A percentile compares a stretch with the other conserved stretches of the same genome.
These are phyloP conservation scores for Canavalia ensiformis DNA, from an alignment of 306 rosid genomes.

Conservation along the genomic window DNA sequence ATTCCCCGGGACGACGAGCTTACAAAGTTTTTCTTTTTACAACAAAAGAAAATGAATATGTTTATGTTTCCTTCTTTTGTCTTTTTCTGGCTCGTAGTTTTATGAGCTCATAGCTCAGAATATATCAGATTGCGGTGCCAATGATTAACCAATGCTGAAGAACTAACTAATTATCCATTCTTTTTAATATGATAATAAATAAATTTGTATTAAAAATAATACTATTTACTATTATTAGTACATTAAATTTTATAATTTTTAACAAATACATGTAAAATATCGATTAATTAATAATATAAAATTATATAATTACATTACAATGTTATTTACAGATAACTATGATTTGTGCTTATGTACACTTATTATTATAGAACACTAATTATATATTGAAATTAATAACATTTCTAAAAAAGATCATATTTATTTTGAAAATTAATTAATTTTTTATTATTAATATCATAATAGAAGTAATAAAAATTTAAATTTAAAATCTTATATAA, in stretches of 20 bases:
- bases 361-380: background rate
- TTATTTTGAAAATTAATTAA: background rate
- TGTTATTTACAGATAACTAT: background rate
- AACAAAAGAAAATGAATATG: background rate
- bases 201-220: no score
- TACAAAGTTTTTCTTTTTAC: conserved; percentile 16
- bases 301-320: background rate
- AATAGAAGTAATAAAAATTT: no score
- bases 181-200: no score
- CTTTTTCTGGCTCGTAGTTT: background rate
- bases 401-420: background rate
- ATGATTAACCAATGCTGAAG: conserved; percentile 22
- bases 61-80: conserved; percentile 22
- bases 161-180: background rate
- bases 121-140: conserved; percentile 1
- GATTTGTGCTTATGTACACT: background rate
- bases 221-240: no score
- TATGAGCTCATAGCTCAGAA: conserved; percentile 13
- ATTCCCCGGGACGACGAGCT: conserved; percentile 50
- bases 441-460: background rate
- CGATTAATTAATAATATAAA: no score
- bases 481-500: no score
- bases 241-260: no score
- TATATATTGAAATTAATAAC: background rate
- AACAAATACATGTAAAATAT: no score